Base-by-base conservation (phyloP, 148 eudicot species). In the Fagopyrum homotropicum region DNA sequence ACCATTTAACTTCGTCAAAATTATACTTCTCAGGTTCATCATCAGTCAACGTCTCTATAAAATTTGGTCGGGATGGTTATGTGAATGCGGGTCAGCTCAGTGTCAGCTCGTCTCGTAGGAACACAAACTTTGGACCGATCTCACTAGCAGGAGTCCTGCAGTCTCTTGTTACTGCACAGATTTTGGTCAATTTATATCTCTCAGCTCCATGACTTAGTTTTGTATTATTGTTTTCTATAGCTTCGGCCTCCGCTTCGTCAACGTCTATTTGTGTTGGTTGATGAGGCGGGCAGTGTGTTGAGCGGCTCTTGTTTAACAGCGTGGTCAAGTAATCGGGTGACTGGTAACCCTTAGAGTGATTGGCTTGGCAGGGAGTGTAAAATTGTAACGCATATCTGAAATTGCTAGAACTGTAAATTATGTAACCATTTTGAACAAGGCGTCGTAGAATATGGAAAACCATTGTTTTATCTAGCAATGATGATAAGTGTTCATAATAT, bases 61-160 rank as follows among this genome's bases (percentile, higher is more conserved):
- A 66, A 66, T 66, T 66, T 66, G 71, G 71, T 19, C 47, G 47
- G 46, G 71, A 66, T 22, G 71, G 16, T 66, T 66, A 66, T 66
- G 46, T 66, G 19, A 43, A 66, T 10, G 71, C 71, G 22, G 71
- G 71, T 2, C 71, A 66, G 71, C 71, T 66, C 47, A 66, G 47
- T 14, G 19, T 66, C n/a, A 66, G 30, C 71, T 66, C 71, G 9
- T 66, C 71, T 40, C 71, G 19, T 40, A 66, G 71, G 30, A 66
- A 6, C 71, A 35, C 71, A 6, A 66, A 66, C 17, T 35, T 40
- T 66, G 71, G 71, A 40, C 71, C 15, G 19, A 35, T 66, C 3
- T 43, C 46, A 35, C 19, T 35, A 14, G 47, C 71, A 6, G 68
- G 44, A 61, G 68, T 61, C 43, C 29, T 61, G 68, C 68, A 61